Conservation (phyloP, 2,329 filamentous ascomycete genomes). For the Meredithiella fracta region DNA sequence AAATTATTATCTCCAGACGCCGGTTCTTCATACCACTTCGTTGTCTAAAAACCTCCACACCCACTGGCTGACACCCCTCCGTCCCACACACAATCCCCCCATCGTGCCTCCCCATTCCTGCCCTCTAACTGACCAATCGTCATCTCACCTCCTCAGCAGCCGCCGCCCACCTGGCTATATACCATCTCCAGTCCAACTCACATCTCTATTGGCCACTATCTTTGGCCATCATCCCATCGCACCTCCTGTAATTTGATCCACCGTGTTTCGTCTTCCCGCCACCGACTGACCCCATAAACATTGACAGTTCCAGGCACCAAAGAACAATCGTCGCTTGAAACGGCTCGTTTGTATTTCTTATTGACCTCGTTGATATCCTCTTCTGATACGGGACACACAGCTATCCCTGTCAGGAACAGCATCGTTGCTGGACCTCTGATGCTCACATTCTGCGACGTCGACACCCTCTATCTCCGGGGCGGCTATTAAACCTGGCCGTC, state of each 20-base stretch:
- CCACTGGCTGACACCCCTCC: neutral
- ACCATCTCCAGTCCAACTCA: neutral
- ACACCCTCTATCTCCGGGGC: neutral
- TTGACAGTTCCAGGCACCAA: neutral
- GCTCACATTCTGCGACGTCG: neutral
- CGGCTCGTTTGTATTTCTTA: neutral
- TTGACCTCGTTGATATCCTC: neutral
- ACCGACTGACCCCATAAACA: neutral
- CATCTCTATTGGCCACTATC: neutral
- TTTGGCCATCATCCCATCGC: neutral
- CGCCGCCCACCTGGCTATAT: neutral
- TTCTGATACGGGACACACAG: neutral
- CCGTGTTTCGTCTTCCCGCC: neutral
- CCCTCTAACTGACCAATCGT: neutral
- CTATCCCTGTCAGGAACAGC: neutral
- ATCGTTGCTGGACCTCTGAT: neutral
- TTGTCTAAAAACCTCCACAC: neutral
- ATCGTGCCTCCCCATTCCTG: neutral
- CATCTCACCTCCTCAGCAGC: neutral
- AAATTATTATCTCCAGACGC: no score
- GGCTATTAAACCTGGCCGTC: constrained; percentile 12
- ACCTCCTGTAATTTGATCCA: neutral
- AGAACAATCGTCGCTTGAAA: neutral
- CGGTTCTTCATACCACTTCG: no score
- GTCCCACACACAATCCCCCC: neutral